Conservation (phyloP, 805 yeast genomes). For the Lachancea sp. region DNA sequence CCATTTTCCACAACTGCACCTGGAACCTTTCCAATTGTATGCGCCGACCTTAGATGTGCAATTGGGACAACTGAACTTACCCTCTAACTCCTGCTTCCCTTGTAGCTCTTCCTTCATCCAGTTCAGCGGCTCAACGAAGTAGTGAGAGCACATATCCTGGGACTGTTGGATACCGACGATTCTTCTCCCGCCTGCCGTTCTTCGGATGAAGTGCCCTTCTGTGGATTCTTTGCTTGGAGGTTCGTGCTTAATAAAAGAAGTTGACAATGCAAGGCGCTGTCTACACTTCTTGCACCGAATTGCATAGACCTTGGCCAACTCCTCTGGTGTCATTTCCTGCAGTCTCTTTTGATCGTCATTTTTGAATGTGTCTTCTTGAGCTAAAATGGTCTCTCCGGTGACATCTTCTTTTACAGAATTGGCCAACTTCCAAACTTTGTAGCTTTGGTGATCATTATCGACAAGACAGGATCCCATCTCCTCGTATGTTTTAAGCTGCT, state of each 20-base stretch:
- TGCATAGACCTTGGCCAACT: conserved; percentile 27
- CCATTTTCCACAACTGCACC: conserved; percentile 96
- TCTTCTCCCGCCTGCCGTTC: conserved; percentile 55
- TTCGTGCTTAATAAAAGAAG: conserved; percentile 56
- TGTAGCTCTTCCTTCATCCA: conserved; percentile 88
- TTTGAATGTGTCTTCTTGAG: conserved; percentile 28
- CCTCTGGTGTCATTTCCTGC: conserved; percentile 24
- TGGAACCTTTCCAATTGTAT: conserved; percentile 88
- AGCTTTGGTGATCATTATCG: conserved; percentile 29
- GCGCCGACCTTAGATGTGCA: conserved; percentile 85
- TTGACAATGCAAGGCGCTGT: conserved; percentile 54
- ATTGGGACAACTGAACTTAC: conserved; percentile 78
- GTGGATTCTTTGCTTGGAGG: conserved; percentile 60
- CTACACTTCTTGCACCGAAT: conserved; percentile 83
- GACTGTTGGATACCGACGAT: conserved; percentile 54
- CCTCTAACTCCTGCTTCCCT: conserved; percentile 67
- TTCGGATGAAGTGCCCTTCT: conserved; percentile 60
- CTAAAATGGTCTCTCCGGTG: conserved; percentile 31
- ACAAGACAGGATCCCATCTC: conserved; percentile 34
- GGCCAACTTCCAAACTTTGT: conserved; percentile 40
- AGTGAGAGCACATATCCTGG: conserved; percentile 67
- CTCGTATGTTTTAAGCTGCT: conserved; percentile 63
- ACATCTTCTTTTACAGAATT: conserved; percentile 38
- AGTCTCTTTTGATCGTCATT: conserved; percentile 24
- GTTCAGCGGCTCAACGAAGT: conserved; percentile 75